phyloP scores from a whole-genome alignment of 1,139 yeast genomes.

The Saccharomyces uvarum region DNA sequence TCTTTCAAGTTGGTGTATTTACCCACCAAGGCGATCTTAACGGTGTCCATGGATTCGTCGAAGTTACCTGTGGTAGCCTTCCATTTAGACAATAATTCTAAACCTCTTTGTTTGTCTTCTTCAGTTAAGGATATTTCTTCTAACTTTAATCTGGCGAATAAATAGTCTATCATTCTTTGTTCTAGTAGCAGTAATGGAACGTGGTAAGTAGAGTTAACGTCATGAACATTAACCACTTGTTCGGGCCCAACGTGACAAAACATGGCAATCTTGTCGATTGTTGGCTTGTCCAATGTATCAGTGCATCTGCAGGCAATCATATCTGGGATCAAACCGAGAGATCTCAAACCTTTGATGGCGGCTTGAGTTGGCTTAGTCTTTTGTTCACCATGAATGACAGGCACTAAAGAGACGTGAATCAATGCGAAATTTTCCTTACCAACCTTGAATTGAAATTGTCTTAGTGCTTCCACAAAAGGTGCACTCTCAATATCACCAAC shows the following conservation, averaged over 20 bases:
- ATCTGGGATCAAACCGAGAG: constrained; percentile 90
- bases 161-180: constrained; percentile 74
- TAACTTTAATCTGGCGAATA: constrained; percentile 61
- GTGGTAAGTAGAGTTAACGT: constrained; percentile 93
- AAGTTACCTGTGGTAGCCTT: constrained; percentile 62
- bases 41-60: constrained; percentile 78
- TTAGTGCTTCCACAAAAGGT: constrained; percentile 95
- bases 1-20: constrained; percentile 94
- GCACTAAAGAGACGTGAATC: constrained; percentile 93
- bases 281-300: constrained; percentile 68
- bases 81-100: constrained; percentile 69
- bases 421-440: constrained; percentile 90
- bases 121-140: constrained; percentile 43
- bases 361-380: constrained; percentile 99
- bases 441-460: constrained; percentile 97
- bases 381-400: constrained; percentile 96
- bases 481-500: constrained; percentile 99
- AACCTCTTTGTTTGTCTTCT: constrained; percentile 60
- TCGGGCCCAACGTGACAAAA: constrained; percentile 97
- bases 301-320: constrained; percentile 97
- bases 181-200: constrained; percentile 87
- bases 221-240: constrained; percentile 94
- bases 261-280: constrained; percentile 94
- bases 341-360: constrained; percentile 92
- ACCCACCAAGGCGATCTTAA: constrained; percentile 93